A percentile compares a stretch with the other conserved stretches of the same genome.
These are phyloP conservation scores for Fusarium zealandicum DNA, from an alignment of 2,329 filamentous ascomycete species.

Conservation along the genomic window DNA sequence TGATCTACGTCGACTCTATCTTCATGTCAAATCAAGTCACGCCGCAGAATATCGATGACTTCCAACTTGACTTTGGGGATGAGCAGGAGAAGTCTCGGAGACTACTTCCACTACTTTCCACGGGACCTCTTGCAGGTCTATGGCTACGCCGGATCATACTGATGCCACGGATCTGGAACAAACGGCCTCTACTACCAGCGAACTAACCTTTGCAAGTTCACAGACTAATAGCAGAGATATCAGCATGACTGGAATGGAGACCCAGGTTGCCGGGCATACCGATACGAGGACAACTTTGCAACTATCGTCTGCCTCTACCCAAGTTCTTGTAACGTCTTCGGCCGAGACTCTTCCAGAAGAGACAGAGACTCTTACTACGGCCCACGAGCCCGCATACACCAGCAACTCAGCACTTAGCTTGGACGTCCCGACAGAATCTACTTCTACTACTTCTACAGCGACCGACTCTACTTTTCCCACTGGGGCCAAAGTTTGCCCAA, in stretches of 20 bases:
- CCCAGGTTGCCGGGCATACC: not conserved
- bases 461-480: not conserved
- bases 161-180: too few relatives aligned
- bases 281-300: too few relatives aligned
- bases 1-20: slow-evolving; percentile 27
- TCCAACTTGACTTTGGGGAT: slow-evolving; percentile 14
- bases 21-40: slow-evolving; percentile 35
- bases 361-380: too few relatives aligned
- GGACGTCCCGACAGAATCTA: not conserved
- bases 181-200: too few relatives aligned
- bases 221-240: not conserved
- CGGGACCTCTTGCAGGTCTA: too few relatives aligned
- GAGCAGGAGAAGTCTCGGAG: not conserved
- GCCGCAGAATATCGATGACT: slow-evolving; percentile 18
- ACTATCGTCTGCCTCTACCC: too few relatives aligned
- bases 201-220: too few relatives aligned
- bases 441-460: not conserved
- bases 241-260: not conserved
- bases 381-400: too few relatives aligned
- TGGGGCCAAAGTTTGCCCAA: not conserved
- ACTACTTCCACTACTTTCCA: not conserved
- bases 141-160: too few relatives aligned
- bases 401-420: too few relatives aligned
- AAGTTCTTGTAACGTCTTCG: not conserved
- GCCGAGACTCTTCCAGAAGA: not conserved